Evolutionary conservation across 768 basidiomycete species (phyloP), one percentile per base, ranked within the genome.

Genomic region (Termitomyces titanicus): DNA sequence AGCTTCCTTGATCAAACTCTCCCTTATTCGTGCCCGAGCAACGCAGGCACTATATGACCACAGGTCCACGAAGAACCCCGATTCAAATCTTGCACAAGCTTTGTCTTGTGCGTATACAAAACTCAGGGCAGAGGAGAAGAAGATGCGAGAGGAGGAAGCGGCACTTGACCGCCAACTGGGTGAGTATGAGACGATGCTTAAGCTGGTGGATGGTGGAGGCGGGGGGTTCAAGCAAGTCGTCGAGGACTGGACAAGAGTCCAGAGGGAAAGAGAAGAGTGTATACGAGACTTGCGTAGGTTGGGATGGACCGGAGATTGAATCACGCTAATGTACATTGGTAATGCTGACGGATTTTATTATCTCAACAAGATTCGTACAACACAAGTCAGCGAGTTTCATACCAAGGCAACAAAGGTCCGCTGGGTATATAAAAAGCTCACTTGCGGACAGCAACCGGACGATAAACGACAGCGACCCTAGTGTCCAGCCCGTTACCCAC

Each of bases 251-350:
- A 68, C 75, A 6, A 67, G 71, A 39, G 74, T 81, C 11, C 72
- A 76, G 63, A 69, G 68, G 55, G 80, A 79, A 59, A 75, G 69
- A 17, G 79, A 82, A 34, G 80, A 81, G 62, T 79, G 81, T 57
- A 62, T 69, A 56, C 68, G 64, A 49, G 80, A 83, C 59, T 65
- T 83, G 52, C 67, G 75, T 51, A 69, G 80, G 38, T 67, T 82
- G 18, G 80, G 79, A 3, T 82, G 79, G 78, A 78, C 76, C 9
- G 78, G 75, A 13, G 73, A 76, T 61, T 77, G 57, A 69, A 12
- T 24, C 39, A 27, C 43, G 5, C 12, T 37, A n/a, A 11, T 11
- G 29, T n/a, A 49, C 37, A 37, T 9, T 20, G 22, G 20, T 8
- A 11, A 24, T 27, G 29, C 8, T 25, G 22, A 46, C 33, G 46